A percentile compares a stretch with the other conserved stretches of the same genome.
Evolutionary conservation across 2,329 filamentous ascomycete species (phyloP).

Genomic region (Eutypella sp.): DNA sequence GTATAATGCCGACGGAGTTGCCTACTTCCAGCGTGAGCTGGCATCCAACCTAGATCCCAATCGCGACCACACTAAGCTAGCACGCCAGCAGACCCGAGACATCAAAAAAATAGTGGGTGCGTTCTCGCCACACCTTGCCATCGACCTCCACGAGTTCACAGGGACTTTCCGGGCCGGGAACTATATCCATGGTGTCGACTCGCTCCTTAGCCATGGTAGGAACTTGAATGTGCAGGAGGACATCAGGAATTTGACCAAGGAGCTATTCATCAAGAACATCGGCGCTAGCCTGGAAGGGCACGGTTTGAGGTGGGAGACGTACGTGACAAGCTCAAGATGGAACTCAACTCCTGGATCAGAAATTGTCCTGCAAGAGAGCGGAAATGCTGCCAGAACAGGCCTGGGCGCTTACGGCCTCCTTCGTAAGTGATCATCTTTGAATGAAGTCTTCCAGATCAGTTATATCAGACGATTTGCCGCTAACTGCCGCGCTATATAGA

Average conservation of each 20-base stretch:
- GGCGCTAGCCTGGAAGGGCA: slow-evolving; percentile 18
- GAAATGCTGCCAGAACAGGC: too few relatives aligned
- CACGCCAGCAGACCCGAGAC: slow-evolving; percentile 22
- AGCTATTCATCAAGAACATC: slow-evolving; percentile 22
- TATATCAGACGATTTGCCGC: slow-evolving; percentile 18
- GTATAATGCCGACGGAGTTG: slow-evolving; percentile 23
- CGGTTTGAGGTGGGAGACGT: slow-evolving; percentile 29
- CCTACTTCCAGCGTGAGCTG: slow-evolving; percentile 22
- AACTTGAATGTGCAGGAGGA: slow-evolving; percentile 25
- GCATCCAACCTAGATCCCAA: slow-evolving; percentile 24
- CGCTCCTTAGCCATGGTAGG: slow-evolving; percentile 23
- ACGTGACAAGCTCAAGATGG: slow-evolving; percentile 27
- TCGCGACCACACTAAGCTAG: slow-evolving; percentile 26
- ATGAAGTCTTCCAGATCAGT: too few relatives aligned
- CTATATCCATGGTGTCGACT: slow-evolving; percentile 27
- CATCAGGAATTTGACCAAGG: slow-evolving; percentile 23
- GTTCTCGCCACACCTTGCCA: slow-evolving; percentile 24
- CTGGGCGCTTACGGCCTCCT: too few relatives aligned
- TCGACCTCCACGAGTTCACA: slow-evolving; percentile 31
- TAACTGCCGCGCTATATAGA: slow-evolving; percentile 21
- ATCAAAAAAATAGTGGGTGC: slow-evolving; percentile 25
- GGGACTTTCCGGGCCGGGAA: slow-evolving; percentile 18
- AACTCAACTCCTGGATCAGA: too few relatives aligned
- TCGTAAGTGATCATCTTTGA: too few relatives aligned
- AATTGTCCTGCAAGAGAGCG: too few relatives aligned